phyloP scores from a whole-genome alignment of 2,329 filamentous ascomycete genomes.

The Triangularia setosa region DNA sequence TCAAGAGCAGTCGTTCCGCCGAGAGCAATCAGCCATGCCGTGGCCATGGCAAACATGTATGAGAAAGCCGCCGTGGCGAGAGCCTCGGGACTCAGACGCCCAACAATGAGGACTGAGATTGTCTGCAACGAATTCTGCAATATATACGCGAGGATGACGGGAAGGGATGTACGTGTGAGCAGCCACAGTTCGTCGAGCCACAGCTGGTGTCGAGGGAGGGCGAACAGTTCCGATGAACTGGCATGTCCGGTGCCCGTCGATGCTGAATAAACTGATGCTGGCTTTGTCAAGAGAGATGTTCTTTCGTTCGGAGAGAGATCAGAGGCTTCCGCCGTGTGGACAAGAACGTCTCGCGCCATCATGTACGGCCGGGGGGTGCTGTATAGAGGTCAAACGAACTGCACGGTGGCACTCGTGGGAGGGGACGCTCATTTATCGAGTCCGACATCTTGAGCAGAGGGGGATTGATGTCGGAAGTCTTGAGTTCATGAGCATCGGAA shows the following conservation, averaged over 20 bases:
- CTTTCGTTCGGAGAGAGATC: not conserved
- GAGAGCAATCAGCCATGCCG: constrained; percentile 80
- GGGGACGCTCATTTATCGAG: not conserved
- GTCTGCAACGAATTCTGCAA: constrained; percentile 85
- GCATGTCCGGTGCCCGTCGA: not conserved
- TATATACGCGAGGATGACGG: constrained; percentile 79
- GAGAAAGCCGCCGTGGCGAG: constrained; percentile 80
- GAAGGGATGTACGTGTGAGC: constrained; percentile 64
- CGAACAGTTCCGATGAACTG: not conserved
- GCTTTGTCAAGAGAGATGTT: constrained; percentile 1
- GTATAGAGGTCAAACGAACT: not conserved
- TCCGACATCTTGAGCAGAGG: not conserved
- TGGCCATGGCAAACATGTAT: constrained; percentile 92
- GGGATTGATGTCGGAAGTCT: not conserved
- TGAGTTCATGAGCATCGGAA: too few species aligned
- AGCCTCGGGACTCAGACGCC: constrained; percentile 73
- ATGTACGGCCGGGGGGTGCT: not conserved
- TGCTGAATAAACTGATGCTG: not conserved
- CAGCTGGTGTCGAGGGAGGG: not conserved
- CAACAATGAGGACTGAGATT: constrained; percentile 74
- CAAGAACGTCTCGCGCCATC: not conserved
- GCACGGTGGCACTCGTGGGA: not conserved
- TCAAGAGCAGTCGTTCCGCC: constrained; percentile 84
- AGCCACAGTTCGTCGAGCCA: constrained; percentile 61
- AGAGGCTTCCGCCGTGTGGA: not conserved